These are phyloP conservation scores for Lactifluus hygrophoroides DNA, from an alignment of 768 basidiomycete species.

Conservation along the genomic window DNA sequence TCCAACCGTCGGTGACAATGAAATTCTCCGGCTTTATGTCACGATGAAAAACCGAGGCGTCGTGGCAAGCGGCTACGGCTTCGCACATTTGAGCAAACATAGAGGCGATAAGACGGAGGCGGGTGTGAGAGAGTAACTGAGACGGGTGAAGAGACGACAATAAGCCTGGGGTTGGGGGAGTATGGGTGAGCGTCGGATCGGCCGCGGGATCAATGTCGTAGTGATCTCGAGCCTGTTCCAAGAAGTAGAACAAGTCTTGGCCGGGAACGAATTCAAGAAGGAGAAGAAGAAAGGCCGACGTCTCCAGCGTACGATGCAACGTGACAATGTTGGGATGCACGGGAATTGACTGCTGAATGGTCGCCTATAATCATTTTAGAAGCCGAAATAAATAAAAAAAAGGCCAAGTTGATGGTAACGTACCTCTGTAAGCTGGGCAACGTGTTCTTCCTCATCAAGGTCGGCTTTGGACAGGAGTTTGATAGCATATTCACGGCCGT, in stretches of 20 bases:
- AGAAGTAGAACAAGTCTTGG: constrained; percentile 96
- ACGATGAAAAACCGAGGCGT: constrained; percentile 83
- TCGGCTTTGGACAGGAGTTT: constrained; percentile 95
- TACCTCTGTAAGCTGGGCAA: constrained; percentile 87
- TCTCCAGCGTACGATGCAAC: constrained; percentile 88
- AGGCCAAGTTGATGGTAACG: constrained; percentile 19
- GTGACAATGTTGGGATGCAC: constrained; percentile 92
- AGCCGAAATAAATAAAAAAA: background rate
- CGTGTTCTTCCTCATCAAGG: constrained; percentile 79
- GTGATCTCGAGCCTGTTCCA: constrained; percentile 91
- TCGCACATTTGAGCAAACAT: constrained; percentile 99
- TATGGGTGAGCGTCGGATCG: constrained; percentile 39
- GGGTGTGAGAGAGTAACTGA: constrained; percentile 76
- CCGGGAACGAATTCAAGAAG: constrained; percentile 94
- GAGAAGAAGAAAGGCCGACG: constrained; percentile 82
- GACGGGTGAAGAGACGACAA: constrained; percentile 74
- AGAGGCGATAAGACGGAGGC: constrained; percentile 86
- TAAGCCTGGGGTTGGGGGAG: constrained; percentile 90
- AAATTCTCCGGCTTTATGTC: constrained; percentile 99
- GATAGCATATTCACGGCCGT: constrained; percentile 85
- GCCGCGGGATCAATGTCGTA: constrained; percentile 43
- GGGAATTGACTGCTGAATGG: constrained; percentile 88
- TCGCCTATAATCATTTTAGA: constrained; percentile 47
- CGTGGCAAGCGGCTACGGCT: constrained; percentile 91
- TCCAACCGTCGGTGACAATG: constrained; percentile 80